Evolutionary conservation across 139 green algal species (phyloP).

Genomic region (Picochlorum sp.): DNA sequence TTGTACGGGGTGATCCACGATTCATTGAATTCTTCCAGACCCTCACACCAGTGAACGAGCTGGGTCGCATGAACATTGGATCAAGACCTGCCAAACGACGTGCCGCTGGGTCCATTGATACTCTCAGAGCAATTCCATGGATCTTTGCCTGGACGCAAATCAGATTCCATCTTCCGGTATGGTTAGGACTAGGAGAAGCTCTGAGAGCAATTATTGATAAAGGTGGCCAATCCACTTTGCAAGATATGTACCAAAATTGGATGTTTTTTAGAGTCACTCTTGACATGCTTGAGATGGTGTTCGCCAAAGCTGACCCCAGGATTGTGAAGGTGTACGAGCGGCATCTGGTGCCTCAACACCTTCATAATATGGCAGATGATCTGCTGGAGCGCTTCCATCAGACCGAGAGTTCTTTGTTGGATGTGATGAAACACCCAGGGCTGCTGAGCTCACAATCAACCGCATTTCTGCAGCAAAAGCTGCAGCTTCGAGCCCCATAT

Average conservation of each 20-base stretch:
- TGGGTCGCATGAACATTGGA: conserved; percentile 95
- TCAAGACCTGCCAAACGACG: conserved; percentile 57
- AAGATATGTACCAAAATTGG: conserved; percentile 92
- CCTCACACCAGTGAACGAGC: conserved; percentile 84
- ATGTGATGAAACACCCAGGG: conserved; percentile 55
- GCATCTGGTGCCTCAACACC: conserved; percentile 26
- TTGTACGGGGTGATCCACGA: conserved; percentile 37
- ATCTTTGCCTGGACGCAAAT: conserved; percentile 98
- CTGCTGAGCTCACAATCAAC: conserved; percentile 56
- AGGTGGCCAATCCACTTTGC: conserved; percentile 40
- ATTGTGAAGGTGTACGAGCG: conserved; percentile 50
- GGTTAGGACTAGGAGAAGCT: conserved; percentile 90
- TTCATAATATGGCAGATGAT: conserved; percentile 52
- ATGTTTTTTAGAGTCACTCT: conserved; percentile 94
- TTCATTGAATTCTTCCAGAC: conserved; percentile 89
- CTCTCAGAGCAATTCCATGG: conserved; percentile 95
- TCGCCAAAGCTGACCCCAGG: conserved; percentile 87
- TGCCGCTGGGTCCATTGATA: conserved; percentile 78
- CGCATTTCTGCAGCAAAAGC: conserved; percentile 58
- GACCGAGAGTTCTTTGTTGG: conserved; percentile 34
- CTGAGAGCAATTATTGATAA: conserved; percentile 44
- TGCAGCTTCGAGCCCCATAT: conserved; percentile 81
- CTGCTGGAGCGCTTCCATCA: conserved; percentile 45
- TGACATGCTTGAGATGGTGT: conserved; percentile 98
- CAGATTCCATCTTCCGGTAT: conserved; percentile 91